Evolutionary conservation across 306 rosid species (phyloP).

Genomic region (Mimosa bimucronata): DNA sequence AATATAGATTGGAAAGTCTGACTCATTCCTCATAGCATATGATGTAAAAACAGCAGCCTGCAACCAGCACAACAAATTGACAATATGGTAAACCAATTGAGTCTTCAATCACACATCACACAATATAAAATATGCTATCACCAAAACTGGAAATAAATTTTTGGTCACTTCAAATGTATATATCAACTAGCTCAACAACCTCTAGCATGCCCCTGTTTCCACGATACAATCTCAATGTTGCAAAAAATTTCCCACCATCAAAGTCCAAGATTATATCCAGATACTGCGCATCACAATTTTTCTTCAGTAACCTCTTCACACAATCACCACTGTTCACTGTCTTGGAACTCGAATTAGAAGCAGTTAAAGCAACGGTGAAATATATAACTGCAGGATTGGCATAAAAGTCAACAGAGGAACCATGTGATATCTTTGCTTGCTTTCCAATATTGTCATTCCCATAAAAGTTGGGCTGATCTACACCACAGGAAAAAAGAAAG

Average conservation of each 20-base stretch:
- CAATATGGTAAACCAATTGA: conserved; percentile 32
- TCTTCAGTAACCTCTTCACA: conserved; percentile 80
- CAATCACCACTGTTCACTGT: conserved; percentile 77
- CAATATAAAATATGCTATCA: conserved; percentile 14
- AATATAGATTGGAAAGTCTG: conserved; percentile 70
- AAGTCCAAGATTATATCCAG: conserved; percentile 83
- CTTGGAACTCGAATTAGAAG: conserved; percentile 64
- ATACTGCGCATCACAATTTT: conserved; percentile 59
- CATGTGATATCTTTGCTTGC: conserved; percentile 66
- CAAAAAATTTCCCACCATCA: conserved; percentile 65
- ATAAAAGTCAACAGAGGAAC: conserved; percentile 73
- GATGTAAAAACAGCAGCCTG: conserved; percentile 87
- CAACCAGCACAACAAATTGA: conserved; percentile 44
- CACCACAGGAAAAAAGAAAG: conserved; percentile 35
- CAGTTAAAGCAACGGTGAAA: conserved; percentile 68
- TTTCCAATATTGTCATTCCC: conserved; percentile 57
- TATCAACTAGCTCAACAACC: conserved; percentile 55
- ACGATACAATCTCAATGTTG: conserved; percentile 83
- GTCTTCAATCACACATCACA: not conserved
- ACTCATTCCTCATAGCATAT: conserved; percentile 76
- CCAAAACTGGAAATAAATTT: conserved; percentile 33
- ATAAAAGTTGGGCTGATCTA: conserved; percentile 55
- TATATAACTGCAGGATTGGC: conserved; percentile 74
- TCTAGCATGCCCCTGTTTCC: conserved; percentile 80
- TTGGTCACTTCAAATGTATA: conserved; percentile 22